Conservation (phyloP, 495 filamentous ascomycete species). For the Chaetomium fimeti region DNA sequence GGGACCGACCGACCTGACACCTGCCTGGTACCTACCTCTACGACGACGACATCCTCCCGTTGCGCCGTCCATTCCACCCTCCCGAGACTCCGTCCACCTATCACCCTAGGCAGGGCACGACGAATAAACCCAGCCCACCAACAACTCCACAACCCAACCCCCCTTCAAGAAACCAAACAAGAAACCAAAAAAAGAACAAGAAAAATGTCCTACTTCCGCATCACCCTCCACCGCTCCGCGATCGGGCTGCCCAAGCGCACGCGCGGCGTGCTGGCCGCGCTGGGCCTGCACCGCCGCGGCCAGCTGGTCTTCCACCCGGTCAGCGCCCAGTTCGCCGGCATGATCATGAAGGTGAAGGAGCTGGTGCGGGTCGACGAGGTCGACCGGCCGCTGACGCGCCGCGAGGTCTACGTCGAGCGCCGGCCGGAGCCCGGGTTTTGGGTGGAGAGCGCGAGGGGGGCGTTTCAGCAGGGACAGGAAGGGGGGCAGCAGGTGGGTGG, state of each 20-base stretch:
- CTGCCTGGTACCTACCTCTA: neutral
- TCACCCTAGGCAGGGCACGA: no score
- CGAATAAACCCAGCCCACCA: neutral
- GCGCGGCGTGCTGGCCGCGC: constrained; percentile 78
- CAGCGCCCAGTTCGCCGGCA: constrained; percentile 77
- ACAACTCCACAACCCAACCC: neutral
- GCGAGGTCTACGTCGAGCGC: constrained; percentile 70
- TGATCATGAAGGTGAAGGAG: constrained; percentile 98
- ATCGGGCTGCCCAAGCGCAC: constrained; percentile 88
- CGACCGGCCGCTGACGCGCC: constrained; percentile 62
- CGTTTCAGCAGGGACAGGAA: neutral
- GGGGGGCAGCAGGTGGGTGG: neutral
- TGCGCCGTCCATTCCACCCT: neutral
- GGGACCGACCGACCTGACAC: no score
- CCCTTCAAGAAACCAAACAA: neutral
- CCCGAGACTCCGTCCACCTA: neutral
- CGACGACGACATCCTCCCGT: neutral
- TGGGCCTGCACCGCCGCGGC: constrained; percentile 86
- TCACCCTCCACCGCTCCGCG: constrained; percentile 87
- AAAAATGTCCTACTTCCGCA: constrained; percentile 86
- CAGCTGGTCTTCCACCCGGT: constrained; percentile 91
- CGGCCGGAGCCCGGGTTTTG: constrained; percentile 83
- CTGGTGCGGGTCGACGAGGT: constrained; percentile 85
- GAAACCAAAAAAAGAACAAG: neutral
- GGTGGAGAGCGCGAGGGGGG: constrained; percentile 59